A percentile compares a stretch with the other conserved stretches of the same genome.
Conservation (phyloP, 148 eudicot genomes). For the Rhododendron kiyosumense region DNA sequence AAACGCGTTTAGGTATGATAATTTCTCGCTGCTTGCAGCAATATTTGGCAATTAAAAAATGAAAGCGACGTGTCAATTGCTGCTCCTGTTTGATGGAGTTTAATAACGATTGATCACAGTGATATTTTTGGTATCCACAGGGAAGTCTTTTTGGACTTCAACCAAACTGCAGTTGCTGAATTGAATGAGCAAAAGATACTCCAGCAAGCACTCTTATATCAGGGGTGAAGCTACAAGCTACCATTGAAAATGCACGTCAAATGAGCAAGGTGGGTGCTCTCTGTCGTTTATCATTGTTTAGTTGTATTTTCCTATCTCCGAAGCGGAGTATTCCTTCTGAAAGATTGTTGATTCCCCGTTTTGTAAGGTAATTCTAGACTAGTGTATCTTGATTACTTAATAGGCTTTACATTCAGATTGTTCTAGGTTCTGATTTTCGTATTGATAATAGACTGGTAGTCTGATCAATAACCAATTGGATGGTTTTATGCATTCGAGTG, state of each 20-base stretch:
- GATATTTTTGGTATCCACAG: constrained; percentile 29
- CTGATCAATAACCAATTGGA: too few species aligned
- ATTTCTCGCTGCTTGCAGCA: background rate
- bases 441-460: too few species aligned
- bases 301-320: too few species aligned
- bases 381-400: too few species aligned
- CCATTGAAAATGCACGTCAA: constrained; percentile 89
- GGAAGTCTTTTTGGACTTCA: constrained; percentile 77
- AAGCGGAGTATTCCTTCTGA: too few species aligned
- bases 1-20: constrained; percentile 53
- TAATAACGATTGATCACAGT: background rate
- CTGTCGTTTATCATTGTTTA: too few species aligned
- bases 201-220: constrained; percentile 75
- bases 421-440: too few species aligned
- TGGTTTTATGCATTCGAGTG: too few species aligned
- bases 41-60: background rate
- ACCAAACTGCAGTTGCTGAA: constrained; percentile 64
- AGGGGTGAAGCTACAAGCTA: constrained; percentile 62
- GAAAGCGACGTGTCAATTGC: background rate
- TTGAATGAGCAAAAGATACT: constrained; percentile 75
- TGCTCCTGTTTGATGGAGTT: background rate
- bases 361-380: too few species aligned
- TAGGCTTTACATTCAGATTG: too few species aligned
- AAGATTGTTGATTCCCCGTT: too few species aligned
- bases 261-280: background rate